Percentiles rank a stretch among this genome's conserved stretches.
phyloP scores from a whole-genome alignment of 192 early-diverging fungal genomes.

The Entomortierella parvispora region DNA sequence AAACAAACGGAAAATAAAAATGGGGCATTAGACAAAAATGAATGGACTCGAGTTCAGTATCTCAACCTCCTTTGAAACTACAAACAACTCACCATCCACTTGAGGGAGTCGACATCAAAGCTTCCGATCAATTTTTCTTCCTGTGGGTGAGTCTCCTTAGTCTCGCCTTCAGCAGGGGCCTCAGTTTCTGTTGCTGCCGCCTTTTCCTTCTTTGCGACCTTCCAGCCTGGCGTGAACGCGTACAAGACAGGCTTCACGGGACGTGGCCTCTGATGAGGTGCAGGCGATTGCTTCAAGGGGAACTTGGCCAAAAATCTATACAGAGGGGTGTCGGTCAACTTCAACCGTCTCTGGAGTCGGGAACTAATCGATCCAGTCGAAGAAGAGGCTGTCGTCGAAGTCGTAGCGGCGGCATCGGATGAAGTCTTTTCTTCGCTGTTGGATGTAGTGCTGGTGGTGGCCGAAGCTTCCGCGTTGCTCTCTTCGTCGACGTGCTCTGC shows the following conservation, averaged over 20 bases:
- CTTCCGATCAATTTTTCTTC: conserved; percentile 13
- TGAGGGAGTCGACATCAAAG: conserved; percentile 51
- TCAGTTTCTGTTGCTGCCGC: not conserved
- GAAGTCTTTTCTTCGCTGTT: too few relatives aligned
- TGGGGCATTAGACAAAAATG: too few relatives aligned
- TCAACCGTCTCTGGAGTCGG: not conserved
- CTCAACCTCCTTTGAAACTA: not conserved
- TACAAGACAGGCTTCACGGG: conserved; percentile 36
- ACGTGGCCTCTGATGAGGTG: conserved; percentile 24
- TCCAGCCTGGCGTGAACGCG: conserved; percentile 45
- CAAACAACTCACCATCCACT: conserved; percentile 40
- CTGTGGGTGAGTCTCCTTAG: not conserved
- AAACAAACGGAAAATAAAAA: not conserved
- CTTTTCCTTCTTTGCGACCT: conserved; percentile 4
- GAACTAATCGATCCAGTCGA: not conserved
- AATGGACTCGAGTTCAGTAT: too few relatives aligned
- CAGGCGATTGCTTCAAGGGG: conserved; percentile 35
- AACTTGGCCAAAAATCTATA: conserved; percentile 38
- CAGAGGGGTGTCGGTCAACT: conserved; percentile 7
- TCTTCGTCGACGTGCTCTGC: not conserved
- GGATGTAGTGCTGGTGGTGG: not conserved
- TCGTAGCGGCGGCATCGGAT: not conserved
- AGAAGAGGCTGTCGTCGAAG: not conserved
- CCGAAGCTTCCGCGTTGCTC: not conserved
- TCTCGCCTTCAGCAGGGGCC: not conserved